Percentiles rank a stretch among this genome's conserved stretches.
phyloP scores from a whole-genome alignment of 1,284 basidiomycete species.

The Fomitopsis schrenkii region DNA sequence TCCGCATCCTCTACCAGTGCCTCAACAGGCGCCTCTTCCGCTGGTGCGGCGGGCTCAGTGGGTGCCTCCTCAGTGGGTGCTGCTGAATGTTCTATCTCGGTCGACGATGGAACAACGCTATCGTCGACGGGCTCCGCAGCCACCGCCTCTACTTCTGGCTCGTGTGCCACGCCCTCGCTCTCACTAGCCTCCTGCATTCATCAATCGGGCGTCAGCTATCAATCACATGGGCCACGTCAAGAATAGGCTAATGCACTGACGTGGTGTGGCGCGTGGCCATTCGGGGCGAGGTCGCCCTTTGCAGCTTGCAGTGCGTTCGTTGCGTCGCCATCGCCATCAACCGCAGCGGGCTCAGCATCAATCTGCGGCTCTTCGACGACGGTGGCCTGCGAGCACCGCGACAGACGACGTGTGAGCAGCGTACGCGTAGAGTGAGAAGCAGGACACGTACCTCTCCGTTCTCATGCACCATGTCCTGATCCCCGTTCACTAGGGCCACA shows the following conservation, averaged over 20 bases:
- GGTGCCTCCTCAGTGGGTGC: not conserved
- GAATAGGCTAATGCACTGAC: not conserved
- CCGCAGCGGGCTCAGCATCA: not conserved
- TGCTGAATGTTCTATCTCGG: not conserved
- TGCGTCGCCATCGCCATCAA: not conserved
- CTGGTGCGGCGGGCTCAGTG: not conserved
- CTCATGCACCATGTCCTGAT: not conserved
- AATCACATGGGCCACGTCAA: conserved; percentile 1
- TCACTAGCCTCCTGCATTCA: not conserved
- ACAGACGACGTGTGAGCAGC: not conserved
- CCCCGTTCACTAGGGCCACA: not conserved
- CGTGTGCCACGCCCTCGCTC: not conserved
- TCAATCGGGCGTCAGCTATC: not conserved
- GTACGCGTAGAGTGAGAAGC: not conserved
- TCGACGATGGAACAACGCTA: not conserved
- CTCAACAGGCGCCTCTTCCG: not conserved
- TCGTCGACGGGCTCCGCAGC: not conserved
- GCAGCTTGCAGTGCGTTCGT: not conserved
- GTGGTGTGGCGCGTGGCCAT: not conserved
- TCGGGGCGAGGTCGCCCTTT: not conserved
- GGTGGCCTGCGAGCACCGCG: not conserved
- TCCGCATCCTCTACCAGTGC: not conserved
- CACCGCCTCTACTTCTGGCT: not conserved
- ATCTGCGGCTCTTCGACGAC: not conserved
- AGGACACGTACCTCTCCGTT: not conserved